phyloP scores from a whole-genome alignment of 805 yeast species.

The Candida insectorum region DNA sequence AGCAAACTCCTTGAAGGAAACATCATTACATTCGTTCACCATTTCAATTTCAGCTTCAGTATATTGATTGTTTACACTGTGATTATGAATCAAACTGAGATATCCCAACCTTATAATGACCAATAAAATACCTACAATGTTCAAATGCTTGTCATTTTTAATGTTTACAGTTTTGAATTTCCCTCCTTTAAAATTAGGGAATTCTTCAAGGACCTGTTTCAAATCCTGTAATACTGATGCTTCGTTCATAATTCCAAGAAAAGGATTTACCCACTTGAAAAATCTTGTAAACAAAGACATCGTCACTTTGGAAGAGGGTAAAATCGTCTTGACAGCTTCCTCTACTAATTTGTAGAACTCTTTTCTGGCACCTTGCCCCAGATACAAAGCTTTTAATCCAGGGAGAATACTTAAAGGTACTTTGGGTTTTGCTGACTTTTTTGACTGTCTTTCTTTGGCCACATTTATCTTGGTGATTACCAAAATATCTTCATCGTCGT shows the following conservation, averaged over 20 bases:
- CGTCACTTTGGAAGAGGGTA: constrained; percentile 27
- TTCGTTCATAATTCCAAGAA: constrained; percentile 35
- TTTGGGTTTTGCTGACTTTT: too few species aligned
- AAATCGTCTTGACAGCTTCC: constrained; percentile 22
- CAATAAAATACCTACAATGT: constrained; percentile 26
- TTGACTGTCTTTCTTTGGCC: constrained; percentile 6
- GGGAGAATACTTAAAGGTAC: constrained; percentile 13
- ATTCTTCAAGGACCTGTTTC: constrained; percentile 19
- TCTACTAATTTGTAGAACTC: constrained; percentile 27
- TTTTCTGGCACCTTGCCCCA: constrained; percentile 16
- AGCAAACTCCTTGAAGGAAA: constrained; percentile 26
- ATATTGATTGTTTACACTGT: constrained; percentile 23
- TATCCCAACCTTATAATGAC: constrained; percentile 33
- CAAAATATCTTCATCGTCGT: constrained; percentile 25
- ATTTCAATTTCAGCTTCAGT: constrained; percentile 23
- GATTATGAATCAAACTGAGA: constrained; percentile 36
- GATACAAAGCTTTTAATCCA: constrained; percentile 19
- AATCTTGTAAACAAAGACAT: constrained; percentile 27
- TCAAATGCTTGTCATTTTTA: constrained; percentile 28
- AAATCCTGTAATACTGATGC: constrained; percentile 23
- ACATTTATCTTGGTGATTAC: constrained; percentile 25
- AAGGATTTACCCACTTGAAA: constrained; percentile 38
- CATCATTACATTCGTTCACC: constrained; percentile 26
- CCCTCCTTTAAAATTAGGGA: constrained; percentile 16
- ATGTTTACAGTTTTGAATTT: constrained; percentile 20